Evolutionary conservation across 352 stramenopile species (phyloP).

Genomic region (Detonula confervacea): DNA sequence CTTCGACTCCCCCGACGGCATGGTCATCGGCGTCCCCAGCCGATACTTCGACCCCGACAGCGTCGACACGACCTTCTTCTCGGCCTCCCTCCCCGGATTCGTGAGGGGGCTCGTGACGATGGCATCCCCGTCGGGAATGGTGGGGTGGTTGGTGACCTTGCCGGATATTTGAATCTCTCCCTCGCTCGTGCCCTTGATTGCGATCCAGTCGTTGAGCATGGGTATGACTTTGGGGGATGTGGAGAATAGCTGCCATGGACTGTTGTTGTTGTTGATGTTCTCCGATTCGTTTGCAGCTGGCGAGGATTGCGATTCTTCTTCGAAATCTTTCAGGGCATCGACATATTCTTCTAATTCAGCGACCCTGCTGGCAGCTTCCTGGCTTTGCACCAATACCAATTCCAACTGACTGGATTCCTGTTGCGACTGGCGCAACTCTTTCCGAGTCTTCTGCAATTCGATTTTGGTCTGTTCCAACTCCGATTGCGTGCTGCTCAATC

Average conservation of each 20-base stretch:
- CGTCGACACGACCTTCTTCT: constrained; percentile 68
- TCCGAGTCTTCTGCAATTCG: constrained; percentile 10
- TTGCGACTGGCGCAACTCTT: constrained; percentile 18
- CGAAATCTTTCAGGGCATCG: constrained; percentile 7
- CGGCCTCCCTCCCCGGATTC: constrained; percentile 40
- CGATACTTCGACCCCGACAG: constrained; percentile 73
- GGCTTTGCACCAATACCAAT: constrained; percentile 29
- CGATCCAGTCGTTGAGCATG: constrained; percentile 77
- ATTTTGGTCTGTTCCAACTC: constrained; percentile 28
- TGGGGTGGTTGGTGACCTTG: constrained; percentile 68
- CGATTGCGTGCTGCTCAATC: constrained; percentile 15
- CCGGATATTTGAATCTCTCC: constrained; percentile 64
- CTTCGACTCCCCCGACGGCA: constrained; percentile 21
- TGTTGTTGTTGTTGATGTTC: constrained; percentile 3
- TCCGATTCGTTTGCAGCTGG: constrained; percentile 5
- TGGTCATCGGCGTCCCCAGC: constrained; percentile 55
- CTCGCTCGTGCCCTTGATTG: constrained; percentile 42
- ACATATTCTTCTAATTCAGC: constrained; percentile 37
- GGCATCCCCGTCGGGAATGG: constrained; percentile 76
- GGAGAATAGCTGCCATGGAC: constrained; percentile 45
- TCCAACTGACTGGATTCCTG: constrained; percentile 31
- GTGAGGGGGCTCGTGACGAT: constrained; percentile 73
- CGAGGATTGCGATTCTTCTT: neutral
- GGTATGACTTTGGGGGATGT: too few species aligned
- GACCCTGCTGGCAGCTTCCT: constrained; percentile 16